Percentiles rank a stretch among this genome's conserved stretches.
These are phyloP conservation scores for Fusarium pilosicola DNA, from an alignment of 2,329 filamentous ascomycete species.

Conservation along the genomic window DNA sequence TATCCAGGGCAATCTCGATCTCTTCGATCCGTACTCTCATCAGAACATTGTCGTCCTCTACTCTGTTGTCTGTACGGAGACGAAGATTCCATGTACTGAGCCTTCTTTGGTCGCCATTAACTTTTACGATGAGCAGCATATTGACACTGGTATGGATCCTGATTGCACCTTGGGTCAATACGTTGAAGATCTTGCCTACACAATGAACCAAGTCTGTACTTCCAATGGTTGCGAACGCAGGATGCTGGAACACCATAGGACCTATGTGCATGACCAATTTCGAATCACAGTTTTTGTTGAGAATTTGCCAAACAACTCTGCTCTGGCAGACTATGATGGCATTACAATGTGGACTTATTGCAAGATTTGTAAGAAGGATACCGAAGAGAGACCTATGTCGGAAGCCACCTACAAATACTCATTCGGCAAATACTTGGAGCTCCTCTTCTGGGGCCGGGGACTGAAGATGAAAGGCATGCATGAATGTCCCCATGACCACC, in stretches of 20 bases:
- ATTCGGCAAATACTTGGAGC: slow-evolving; percentile 96
- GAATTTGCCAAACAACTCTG: slow-evolving; percentile 56
- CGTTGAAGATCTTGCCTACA: slow-evolving; percentile 86
- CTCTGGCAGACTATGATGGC: slow-evolving; percentile 61
- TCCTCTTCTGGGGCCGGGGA: slow-evolving; percentile 93
- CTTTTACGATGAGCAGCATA: slow-evolving; percentile 94
- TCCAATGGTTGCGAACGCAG: slow-evolving; percentile 86
- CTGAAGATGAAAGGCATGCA: slow-evolving; percentile 77
- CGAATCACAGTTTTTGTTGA: slow-evolving; percentile 93
- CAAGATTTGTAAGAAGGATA: slow-evolving; percentile 90
- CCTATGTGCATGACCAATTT: slow-evolving; percentile 96
- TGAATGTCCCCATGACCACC: slow-evolving; percentile 87
- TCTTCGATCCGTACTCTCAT: slow-evolving; percentile 95
- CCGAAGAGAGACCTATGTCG: slow-evolving; percentile 90
- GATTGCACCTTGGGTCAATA: slow-evolving; percentile 96
- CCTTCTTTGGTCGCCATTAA: slow-evolving; percentile 89
- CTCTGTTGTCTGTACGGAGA: slow-evolving; percentile 92
- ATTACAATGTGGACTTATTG: slow-evolving; percentile 99
- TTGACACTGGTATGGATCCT: slow-evolving; percentile 75
- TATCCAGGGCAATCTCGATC: slow-evolving; percentile 84
- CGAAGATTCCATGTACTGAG: slow-evolving; percentile 91
- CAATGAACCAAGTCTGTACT: slow-evolving; percentile 79
- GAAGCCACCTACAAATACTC: slow-evolving; percentile 97
- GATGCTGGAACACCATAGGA: slow-evolving; percentile 92
- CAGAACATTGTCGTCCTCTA: slow-evolving; percentile 96